Base-by-base conservation (phyloP, 2,329 filamentous ascomycete species). In the Penicillium sumatraense region DNA sequence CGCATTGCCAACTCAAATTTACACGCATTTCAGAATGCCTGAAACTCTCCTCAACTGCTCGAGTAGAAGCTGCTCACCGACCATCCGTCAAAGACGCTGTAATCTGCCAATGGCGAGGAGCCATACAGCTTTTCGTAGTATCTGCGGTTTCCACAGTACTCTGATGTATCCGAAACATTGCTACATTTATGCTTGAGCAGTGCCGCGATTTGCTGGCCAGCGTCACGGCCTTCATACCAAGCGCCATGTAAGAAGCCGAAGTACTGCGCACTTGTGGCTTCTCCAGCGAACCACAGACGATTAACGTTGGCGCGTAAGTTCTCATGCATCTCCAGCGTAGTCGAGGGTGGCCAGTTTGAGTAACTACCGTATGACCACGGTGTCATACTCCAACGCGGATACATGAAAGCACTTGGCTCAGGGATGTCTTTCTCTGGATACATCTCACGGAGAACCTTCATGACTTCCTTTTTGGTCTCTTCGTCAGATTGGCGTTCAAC, bases 181-280 rank as follows among this genome's bases (percentile, higher is more conserved):
- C 29, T 41, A 40, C 57, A 60, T 21, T 59, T 35, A 21, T 57
- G 29, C 11, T 50, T 35, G 21, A 60, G 16, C 21, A 60, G 23
- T 9, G 38, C 38, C 4, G 52, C 54, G 50, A 72, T 61, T 23
- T 66, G 59, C 40, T 75, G 69, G 0, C 79, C 84, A 0, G 76
- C 80, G 5, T 78, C 75, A 2, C 76, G 75, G 0, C 84, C 84
- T 62, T 86, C 83, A 35, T 78, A 84, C 70, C 77, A 86, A 0
- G 83, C 83, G 0, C 83, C 84, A 27, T 89, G 86, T 65, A 89
- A 60, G 69, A 86, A 89, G 0, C 86, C 86, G 68, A 81, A 89
- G 66, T 87, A 88, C 64, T 83, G 76, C 0, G 83, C 78, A 44
- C 81, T 86, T 0, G 81, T 87, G 2, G 82, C 83, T 66, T 89